A percentile compares a stretch with the other conserved stretches of the same genome.
Evolutionary conservation across 352 stramenopile species (phyloP).

Genomic region (Elongisporangium prolatum): DNA sequence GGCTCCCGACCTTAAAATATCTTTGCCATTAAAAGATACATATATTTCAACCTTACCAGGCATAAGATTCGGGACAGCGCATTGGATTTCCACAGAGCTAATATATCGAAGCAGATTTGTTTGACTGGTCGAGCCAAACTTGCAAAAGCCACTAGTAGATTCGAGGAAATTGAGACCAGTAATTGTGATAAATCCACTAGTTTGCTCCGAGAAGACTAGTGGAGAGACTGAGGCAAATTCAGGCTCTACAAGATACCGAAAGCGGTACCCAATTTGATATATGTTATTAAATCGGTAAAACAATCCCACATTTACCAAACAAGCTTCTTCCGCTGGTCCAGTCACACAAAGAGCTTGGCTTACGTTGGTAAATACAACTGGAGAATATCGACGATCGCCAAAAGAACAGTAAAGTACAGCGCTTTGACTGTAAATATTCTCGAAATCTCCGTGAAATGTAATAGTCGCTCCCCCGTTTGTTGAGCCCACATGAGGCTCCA

Average conservation of each 20-base stretch:
- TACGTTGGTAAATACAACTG: slow-evolving; percentile 5
- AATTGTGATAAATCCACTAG: slow-evolving; percentile 20
- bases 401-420: slow-evolving; percentile 28
- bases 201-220: slow-evolving; percentile 17
- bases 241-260: slow-evolving; percentile 20
- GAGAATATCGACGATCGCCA: slow-evolving; percentile 8
- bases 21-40: slow-evolving; percentile 27
- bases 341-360: slow-evolving; percentile 19
- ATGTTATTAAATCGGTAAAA: slow-evolving; percentile 22
- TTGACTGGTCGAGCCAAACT: slow-evolving; percentile 7
- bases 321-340: slow-evolving; percentile 7
- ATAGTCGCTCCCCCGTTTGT: slow-evolving; percentile 26
- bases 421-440: background rate
- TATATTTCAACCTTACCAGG: slow-evolving; percentile 14
- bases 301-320: slow-evolving; percentile 15
- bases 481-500: slow-evolving; percentile 19
- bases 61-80: slow-evolving; percentile 16
- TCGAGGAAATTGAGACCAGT: slow-evolving; percentile 28
- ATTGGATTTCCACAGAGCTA: slow-evolving; percentile 17
- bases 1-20: slow-evolving; percentile 10
- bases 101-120: background rate
- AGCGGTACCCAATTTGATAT: slow-evolving; percentile 15
- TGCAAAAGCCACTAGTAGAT: slow-evolving; percentile 17
- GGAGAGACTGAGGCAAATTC: slow-evolving; percentile 19
- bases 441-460: slow-evolving; percentile 24